Evolutionary conservation across 768 basidiomycete species (phyloP).

Genomic region (Lactarius vividus): DNA sequence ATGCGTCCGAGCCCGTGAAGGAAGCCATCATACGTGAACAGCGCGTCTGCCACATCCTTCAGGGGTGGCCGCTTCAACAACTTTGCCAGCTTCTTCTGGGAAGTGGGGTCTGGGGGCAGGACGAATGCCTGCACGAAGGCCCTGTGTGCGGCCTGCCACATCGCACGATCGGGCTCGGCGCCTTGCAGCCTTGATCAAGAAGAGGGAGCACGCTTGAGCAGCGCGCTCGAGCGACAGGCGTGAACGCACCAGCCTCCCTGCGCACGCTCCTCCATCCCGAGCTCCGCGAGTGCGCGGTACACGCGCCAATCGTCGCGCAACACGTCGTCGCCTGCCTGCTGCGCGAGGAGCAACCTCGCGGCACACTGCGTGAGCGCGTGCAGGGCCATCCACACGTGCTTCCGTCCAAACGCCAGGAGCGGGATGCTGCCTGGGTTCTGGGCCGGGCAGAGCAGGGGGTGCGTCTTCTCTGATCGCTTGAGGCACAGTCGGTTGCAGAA

Average conservation of each 20-base stretch:
- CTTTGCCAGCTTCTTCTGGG: conserved; percentile 56
- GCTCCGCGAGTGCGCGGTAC: conserved; percentile 60
- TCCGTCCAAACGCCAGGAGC: conserved; percentile 57
- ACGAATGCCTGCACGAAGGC: conserved; percentile 62
- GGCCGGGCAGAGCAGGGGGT: conserved; percentile 69
- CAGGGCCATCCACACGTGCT: conserved; percentile 69
- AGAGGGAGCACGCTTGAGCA: not conserved
- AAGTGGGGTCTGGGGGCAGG: conserved; percentile 46
- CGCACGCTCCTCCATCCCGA: conserved; percentile 67
- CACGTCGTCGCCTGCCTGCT: conserved; percentile 44
- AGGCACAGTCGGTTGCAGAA: conserved; percentile 84
- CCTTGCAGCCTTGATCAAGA: conserved; percentile 35
- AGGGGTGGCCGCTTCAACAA: conserved; percentile 51
- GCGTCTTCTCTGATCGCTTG: conserved; percentile 57
- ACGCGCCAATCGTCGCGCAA: conserved; percentile 52
- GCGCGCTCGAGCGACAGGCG: conserved; percentile 13
- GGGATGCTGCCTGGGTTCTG: conserved; percentile 69
- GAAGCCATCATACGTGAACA: conserved; percentile 79
- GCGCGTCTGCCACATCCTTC: conserved; percentile 48
- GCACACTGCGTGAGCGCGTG: conserved; percentile 71
- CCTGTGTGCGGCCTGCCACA: conserved; percentile 65
- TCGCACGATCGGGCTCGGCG: conserved; percentile 56
- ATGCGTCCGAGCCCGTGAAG: conserved; percentile 70
- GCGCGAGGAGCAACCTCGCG: conserved; percentile 56
- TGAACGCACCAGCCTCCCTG: conserved; percentile 46